A percentile compares a stretch with the other conserved stretches of the same genome.
Evolutionary conservation across 129 eudicot species (phyloP).

Genomic region (Helichrysum umbraculigerum): DNA sequence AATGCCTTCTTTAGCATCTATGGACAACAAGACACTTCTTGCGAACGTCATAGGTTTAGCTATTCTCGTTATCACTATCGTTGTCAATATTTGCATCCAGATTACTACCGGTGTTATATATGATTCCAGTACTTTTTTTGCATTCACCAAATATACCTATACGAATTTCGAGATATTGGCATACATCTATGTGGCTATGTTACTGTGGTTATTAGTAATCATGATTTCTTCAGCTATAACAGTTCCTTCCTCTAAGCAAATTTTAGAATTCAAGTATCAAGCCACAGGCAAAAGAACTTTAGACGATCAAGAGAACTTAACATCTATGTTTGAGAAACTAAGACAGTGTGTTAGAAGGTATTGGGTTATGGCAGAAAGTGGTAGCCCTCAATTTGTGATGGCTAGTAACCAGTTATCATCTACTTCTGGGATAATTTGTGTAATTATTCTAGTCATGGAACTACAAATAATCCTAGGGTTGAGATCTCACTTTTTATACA

Average conservation of each 20-base stretch:
- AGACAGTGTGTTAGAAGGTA: neutral
- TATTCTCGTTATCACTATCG: too few relatives aligned
- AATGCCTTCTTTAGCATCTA: too few relatives aligned
- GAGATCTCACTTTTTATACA: too few relatives aligned
- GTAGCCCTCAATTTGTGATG: conserved; percentile 11
- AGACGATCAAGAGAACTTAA: neutral
- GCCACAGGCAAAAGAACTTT: neutral
- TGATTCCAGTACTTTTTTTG: too few relatives aligned
- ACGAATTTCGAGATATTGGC: too few relatives aligned
- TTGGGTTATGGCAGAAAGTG: conserved; percentile 7
- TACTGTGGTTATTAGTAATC: too few relatives aligned
- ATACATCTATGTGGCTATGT: neutral
- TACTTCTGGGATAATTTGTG: too few relatives aligned
- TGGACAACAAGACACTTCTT: too few relatives aligned
- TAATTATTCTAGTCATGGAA: too few relatives aligned
- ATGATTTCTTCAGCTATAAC: neutral
- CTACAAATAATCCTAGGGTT: too few relatives aligned
- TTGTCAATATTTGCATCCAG: conserved; percentile 30
- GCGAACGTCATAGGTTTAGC: too few relatives aligned
- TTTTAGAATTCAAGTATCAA: neutral
- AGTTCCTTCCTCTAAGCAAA: neutral
- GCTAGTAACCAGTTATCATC: neutral
- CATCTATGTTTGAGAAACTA: conserved; percentile 4
- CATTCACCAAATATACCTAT: too few relatives aligned
- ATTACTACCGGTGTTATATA: conserved; percentile 18